Evolutionary conservation across 2,329 filamentous ascomycete genomes (phyloP).

Genomic region (Hymenoscyphus repandus): DNA sequence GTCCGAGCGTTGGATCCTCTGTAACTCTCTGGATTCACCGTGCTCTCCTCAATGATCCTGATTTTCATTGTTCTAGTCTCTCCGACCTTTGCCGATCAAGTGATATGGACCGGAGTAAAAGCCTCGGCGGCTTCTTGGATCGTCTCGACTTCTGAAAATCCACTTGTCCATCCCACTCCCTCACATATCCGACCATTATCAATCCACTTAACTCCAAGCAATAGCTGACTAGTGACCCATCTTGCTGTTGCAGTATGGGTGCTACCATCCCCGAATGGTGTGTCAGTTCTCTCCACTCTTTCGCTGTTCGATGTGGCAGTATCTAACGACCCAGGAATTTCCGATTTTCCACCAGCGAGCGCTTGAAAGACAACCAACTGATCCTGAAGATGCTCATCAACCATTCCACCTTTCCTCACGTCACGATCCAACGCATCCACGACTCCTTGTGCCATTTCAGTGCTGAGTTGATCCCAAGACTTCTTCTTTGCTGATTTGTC

Average conservation of each 20-base stretch:
- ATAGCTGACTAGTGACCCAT: slow-evolving; percentile 50
- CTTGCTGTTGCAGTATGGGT: slow-evolving; percentile 54
- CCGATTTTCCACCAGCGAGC: slow-evolving; percentile 46
- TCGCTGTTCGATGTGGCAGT: slow-evolving; percentile 18
- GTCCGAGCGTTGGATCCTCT: not conserved
- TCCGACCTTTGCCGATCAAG: not conserved
- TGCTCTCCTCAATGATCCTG: not conserved
- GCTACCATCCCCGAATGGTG: slow-evolving; percentile 52
- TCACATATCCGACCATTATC: slow-evolving; percentile 46
- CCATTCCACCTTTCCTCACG: slow-evolving; percentile 39
- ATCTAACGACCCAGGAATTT: slow-evolving; percentile 18
- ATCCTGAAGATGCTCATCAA: slow-evolving; percentile 56
- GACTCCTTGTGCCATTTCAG: slow-evolving; percentile 41
- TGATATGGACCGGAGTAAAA: not conserved
- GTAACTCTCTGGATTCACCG: not conserved
- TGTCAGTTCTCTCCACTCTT: slow-evolving; percentile 40
- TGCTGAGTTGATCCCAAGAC: slow-evolving; percentile 27
- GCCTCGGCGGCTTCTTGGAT: not conserved
- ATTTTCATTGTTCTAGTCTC: not conserved
- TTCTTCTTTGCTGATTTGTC: slow-evolving; percentile 35
- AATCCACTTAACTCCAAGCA: slow-evolving; percentile 44
- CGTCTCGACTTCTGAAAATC: not conserved
- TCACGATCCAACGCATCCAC: slow-evolving; percentile 42
- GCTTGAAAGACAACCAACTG: slow-evolving; percentile 57
- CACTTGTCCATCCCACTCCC: slow-evolving; percentile 36